Evolutionary conservation across 345 rosid species (phyloP), one percentile per base, ranked within the genome.

Genomic region (Brassica cretica): DNA sequence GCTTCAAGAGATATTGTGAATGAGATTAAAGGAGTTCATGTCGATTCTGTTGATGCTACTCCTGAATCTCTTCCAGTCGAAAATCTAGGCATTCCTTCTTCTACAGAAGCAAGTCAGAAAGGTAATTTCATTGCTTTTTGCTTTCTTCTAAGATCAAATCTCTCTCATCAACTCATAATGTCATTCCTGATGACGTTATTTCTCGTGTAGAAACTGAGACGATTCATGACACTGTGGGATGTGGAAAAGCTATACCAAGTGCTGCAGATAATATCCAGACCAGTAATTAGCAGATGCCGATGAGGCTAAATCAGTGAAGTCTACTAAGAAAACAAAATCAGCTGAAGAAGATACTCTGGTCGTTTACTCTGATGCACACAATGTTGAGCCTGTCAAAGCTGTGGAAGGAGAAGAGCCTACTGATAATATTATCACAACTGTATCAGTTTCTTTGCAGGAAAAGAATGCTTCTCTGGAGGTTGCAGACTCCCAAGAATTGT

Each of bases 251-350:
- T 59, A 2, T 15, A 66, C 49, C 49, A 69, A 61, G 70, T 62
- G 60, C 55, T 76, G 53, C 12, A 51, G 80, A 49, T 33, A 63
- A 14, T 46, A 61, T 33, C 5, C 70, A 70, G 16, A 33, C 64
- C 2, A 25, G 24, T 63, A 61, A 62, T 4, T 25, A 5, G 15
- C 37, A 27, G 65, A 65, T 76, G 70, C 49, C 4, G 49, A 12
- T 65, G 49, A 68, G 70, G 49, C 35, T 73, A 79, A 61, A 68
- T 61, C 60, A 27, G 15, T 16, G 73, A 86, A 76, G 72, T 29
- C 86, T 70, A 76, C 83, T 6, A 87, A 84, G 85, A 85, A 62
- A 37, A 91, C 58, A 82, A 85, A 82, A 72, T 71, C 64, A 19
- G 67, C 67, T 18, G 70, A 60, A 64, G 83, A 24, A 66, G 62